phyloP scores from a whole-genome alignment of 139 green algal genomes.

The Chlamydomonas eustigma region DNA sequence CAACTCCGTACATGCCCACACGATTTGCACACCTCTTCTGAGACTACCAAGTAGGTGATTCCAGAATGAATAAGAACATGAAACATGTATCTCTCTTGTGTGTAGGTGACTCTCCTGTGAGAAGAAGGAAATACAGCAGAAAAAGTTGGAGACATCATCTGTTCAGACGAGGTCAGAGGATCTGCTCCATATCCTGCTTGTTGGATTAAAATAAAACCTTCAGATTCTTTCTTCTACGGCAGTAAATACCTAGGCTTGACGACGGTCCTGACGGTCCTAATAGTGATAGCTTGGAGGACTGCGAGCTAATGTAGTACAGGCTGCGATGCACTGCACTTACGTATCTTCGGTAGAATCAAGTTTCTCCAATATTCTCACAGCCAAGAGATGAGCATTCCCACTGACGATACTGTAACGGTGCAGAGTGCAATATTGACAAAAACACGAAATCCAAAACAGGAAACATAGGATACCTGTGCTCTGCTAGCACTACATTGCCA shows the following conservation, averaged over 20 bases:
- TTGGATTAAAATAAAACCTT: too few species aligned
- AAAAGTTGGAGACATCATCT: neutral
- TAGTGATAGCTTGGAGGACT: neutral
- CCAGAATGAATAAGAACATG: constrained; percentile 73
- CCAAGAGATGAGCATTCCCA: constrained; percentile 75
- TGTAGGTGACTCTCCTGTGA: constrained; percentile 71
- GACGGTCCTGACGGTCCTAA: too few species aligned
- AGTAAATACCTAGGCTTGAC: too few species aligned
- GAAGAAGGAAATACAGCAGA: too few species aligned
- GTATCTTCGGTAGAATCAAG: constrained; percentile 58
- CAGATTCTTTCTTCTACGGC: too few species aligned
- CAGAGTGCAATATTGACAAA: neutral
- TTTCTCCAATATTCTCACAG: constrained; percentile 77
- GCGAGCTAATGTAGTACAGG: neutral
- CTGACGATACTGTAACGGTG: constrained; percentile 36
- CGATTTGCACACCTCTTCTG: constrained; percentile 68
- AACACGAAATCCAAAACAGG: neutral
- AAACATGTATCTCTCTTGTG: constrained; percentile 84
- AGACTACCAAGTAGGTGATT: constrained; percentile 84
- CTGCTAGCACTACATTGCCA: constrained; percentile 68
- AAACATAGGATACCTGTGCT: constrained; percentile 51
- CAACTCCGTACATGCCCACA: too few species aligned
- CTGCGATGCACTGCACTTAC: constrained; percentile 6
- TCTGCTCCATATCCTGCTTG: too few species aligned
- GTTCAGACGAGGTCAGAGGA: neutral